Evolutionary conservation across 495 filamentous ascomycete species (phyloP), one percentile per base, ranked within the genome.

Genomic region (Trichoderma erinaceum): DNA sequence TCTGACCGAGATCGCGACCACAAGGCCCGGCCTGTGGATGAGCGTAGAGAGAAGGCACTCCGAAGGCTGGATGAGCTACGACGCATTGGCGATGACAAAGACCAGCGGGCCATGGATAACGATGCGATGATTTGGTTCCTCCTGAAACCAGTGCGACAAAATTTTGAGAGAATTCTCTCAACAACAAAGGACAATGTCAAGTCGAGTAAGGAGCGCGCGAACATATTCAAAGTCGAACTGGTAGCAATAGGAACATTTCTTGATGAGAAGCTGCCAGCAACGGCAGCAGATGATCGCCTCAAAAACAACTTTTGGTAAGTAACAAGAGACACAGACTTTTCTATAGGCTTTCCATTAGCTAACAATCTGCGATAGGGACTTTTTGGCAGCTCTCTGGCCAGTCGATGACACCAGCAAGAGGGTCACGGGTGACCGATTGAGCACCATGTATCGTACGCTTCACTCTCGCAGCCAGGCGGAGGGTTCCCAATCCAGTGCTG

Each of bases 121-220:
- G 82, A 86, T 67, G 80, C 81, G 50, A 83, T 87, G 78, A 77
- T 86, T n/a, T 80, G 80, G 67, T 76, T 78, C 70, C 78, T 88
- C 64, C 82, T 90, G 73, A 84, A 81, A 67, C 89, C 86, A 15
- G 84, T 89, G 61, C 81, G 79, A 64, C 79, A 83, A 13, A 87
- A 85, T 68, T 76, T 92, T 8, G 82, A 82, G 65, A 79, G 79
- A 43, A 82, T 92, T 4, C 77, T 77, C 64, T 87, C 88, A n/a
- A 90, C 85, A 0, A 88, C 86, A 68, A 68, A 64, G 21, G 67
- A 68, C 23, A 68, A 35, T 56, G 83, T 88, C 63, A 87, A 85
- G 44, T 83, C 82, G 56, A 85, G 87, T 70, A 78, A 82, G 41
- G 81, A 83, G 66, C 81, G 88, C 16, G 85, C 89, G 25, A 76